Evolutionary conservation across 371 early-diverging fungal genomes (phyloP).

Genomic region (Fennellomyces sp.): DNA sequence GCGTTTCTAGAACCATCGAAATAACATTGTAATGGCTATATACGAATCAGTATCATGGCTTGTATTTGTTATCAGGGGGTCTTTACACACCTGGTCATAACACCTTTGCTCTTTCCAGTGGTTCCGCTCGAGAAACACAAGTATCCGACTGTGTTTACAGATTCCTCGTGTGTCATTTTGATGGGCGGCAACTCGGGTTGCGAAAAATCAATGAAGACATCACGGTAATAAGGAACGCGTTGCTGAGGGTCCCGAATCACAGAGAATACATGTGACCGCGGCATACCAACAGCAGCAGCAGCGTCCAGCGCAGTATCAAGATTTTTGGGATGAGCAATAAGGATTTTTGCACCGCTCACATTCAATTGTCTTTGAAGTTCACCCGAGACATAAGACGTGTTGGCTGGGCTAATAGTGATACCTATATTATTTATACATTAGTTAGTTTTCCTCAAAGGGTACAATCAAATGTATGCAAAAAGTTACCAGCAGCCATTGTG

Average conservation of each 20-base stretch:
- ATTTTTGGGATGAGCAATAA: constrained; percentile 45
- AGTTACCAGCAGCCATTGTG: constrained; percentile 14
- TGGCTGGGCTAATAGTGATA: constrained; percentile 63
- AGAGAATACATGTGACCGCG: constrained; percentile 6
- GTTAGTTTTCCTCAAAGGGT: too few species aligned
- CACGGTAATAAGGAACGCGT: constrained; percentile 6
- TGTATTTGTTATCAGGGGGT: not conserved
- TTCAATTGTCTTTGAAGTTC: constrained; percentile 72
- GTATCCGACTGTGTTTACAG: constrained; percentile 9
- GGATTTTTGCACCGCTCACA: constrained; percentile 59
- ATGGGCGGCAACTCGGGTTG: constrained; percentile 4
- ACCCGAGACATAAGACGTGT: constrained; percentile 66
- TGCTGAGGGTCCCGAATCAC: constrained; percentile 8
- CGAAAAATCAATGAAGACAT: constrained; percentile 7
- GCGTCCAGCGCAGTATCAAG: constrained; percentile 50
- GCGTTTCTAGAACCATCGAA: constrained; percentile 11
- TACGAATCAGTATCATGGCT: too few species aligned
- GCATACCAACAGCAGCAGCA: constrained; percentile 51
- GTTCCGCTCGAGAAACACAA: constrained; percentile 28
- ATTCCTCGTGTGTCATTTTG: constrained; percentile 9
- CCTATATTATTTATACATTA: not conserved
- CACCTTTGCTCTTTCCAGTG: constrained; percentile 27
- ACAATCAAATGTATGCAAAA: constrained; percentile 35
- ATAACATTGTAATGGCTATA: constrained; percentile 11
- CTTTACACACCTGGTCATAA: constrained; percentile 17